Percentiles rank a stretch among this genome's conserved stretches.
Conservation (phyloP, 768 basidiomycete genomes). For the Hygrocybe coccinea region DNA sequence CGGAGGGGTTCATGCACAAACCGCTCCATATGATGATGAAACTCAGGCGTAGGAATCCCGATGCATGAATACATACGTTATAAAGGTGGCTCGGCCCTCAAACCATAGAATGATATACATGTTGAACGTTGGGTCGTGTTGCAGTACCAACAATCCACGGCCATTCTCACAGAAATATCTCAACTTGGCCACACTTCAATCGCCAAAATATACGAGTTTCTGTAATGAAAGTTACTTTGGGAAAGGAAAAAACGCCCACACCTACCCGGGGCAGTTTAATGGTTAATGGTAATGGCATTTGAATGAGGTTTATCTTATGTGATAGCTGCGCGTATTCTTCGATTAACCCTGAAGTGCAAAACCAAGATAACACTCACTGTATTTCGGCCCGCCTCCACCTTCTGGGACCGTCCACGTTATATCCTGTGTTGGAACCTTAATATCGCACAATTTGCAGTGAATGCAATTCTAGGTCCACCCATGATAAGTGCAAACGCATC, state of each 20-base stretch:
- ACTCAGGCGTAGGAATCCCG: constrained; percentile 5
- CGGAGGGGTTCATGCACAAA: constrained; percentile 29
- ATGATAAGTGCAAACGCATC: constrained; percentile 12
- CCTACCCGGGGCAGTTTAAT: too few species aligned
- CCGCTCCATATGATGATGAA: constrained; percentile 21
- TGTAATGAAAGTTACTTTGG: too few species aligned
- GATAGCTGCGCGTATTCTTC: background rate
- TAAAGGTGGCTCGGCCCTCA: too few species aligned
- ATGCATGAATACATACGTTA: too few species aligned
- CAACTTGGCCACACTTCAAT: too few species aligned
- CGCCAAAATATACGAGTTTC: too few species aligned
- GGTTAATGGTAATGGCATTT: too few species aligned
- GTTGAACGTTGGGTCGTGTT: too few species aligned
- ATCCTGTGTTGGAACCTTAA: constrained; percentile 95
- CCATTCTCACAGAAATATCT: too few species aligned
- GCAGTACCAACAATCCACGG: too few species aligned
- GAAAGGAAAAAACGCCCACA: too few species aligned
- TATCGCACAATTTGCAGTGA: constrained; percentile 92
- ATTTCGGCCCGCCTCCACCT: constrained; percentile 95
- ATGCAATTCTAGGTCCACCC: constrained; percentile 66
- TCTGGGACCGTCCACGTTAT: constrained; percentile 97
- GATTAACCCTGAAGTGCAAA: background rate
- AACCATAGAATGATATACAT: too few species aligned
- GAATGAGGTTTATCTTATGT: background rate
- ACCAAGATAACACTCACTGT: constrained; percentile 51